Evolutionary conservation across 192 early-diverging fungal genomes (phyloP), one percentile per base, ranked within the genome.

Genomic region (Linnemannia schmuckeri): DNA sequence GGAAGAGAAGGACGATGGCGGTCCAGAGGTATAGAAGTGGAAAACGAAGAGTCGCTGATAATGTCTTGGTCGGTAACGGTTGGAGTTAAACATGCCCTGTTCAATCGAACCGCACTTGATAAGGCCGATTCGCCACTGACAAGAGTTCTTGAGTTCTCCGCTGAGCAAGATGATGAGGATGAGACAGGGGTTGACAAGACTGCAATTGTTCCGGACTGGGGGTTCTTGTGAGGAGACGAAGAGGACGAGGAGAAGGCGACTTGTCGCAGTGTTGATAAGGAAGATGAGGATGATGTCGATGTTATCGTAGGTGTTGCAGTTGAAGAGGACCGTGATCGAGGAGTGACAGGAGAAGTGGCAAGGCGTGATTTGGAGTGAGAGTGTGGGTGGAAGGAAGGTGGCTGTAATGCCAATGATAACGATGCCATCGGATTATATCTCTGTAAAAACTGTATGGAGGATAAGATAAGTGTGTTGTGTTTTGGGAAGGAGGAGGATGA

Each of bases 371-470:
- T 66, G 61, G n/a, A 30, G 61, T 33, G n/a, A 30, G n/a, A 30
- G 61, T 33, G n/a, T 3, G 10, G 27, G 27, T 35, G 61, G 61
- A 66, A 66, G 27, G 61, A 66, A 27, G 61, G 61, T 66, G 61
- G 61, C 61, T 66, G 61, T 30, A 66, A 10, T 30, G 61, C 61
- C 61, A 66, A 66, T 66, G 61, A 66, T 66, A 66, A 66, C 61
- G 61, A 66, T 15, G 61, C 61, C 61, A 66, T 66, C 27, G n/a
- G 61, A 33, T 33, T 66, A 57, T 27, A 18, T 27, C 8, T 15
- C 6, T 57, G 13, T 52, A 13, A 2, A 55, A 24, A 17, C 20
- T 15, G 13, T 10, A 30, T 30, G n/a, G 13, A 33, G 61, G 30
- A 66, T 33, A 66, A 66, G 61, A 66, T 66, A 66, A 33, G 61